Conservation (phyloP, 1,139 yeast species). For the Magnusiomyces clavatus region DNA sequence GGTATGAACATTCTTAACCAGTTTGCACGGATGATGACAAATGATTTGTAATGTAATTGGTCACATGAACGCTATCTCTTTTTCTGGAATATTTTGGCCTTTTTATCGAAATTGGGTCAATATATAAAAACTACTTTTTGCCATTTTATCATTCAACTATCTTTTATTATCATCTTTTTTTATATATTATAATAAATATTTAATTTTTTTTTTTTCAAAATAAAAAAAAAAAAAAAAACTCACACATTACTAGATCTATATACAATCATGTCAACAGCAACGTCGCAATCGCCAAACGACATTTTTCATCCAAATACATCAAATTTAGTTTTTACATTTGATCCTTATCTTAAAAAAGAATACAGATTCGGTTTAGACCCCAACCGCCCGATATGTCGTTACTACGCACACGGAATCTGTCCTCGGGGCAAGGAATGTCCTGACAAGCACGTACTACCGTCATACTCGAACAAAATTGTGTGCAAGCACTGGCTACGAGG, state of each 20-base stretch:
- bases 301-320: conserved; percentile 31
- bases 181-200: too few species aligned
- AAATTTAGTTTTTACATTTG: conserved; percentile 61
- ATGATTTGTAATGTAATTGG: not conserved
- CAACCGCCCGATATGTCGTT: conserved; percentile 82
- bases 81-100: too few species aligned
- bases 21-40: not conserved
- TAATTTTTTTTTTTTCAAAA: too few species aligned
- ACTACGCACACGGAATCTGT: conserved; percentile 66
- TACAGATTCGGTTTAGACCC: conserved; percentile 81
- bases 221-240: too few species aligned
- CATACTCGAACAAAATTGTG: conserved; percentile 78
- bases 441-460: conserved; percentile 77
- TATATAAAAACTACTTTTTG: too few species aligned
- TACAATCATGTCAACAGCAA: too few species aligned
- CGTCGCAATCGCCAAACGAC: not conserved
- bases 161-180: too few species aligned
- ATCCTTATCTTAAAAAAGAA: conserved; percentile 72
- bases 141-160: too few species aligned
- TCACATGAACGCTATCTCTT: too few species aligned
- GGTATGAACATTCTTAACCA: not conserved
- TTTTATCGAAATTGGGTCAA: too few species aligned
- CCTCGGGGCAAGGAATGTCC: conserved; percentile 83
- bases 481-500: conserved; percentile 99
- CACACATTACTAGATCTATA: too few species aligned